A percentile compares a stretch with the other conserved stretches of the same genome.
Evolutionary conservation across 805 yeast species (phyloP).

Genomic region (Monosporozyma siamensis): DNA sequence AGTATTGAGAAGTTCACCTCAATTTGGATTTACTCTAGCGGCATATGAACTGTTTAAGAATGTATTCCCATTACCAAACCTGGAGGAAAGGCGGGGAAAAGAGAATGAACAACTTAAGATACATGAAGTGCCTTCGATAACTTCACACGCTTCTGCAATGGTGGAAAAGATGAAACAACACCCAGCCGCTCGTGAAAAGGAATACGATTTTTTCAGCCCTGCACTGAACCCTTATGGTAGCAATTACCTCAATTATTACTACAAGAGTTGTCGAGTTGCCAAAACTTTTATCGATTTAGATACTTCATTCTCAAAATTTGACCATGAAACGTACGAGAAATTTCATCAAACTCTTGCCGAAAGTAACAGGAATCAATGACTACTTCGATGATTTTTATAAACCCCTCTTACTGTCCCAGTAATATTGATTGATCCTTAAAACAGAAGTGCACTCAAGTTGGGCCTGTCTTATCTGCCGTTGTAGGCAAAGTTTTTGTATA

Average conservation of each 20-base stretch:
- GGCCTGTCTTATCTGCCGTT: no score
- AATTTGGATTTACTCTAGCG: conserved; percentile 96
- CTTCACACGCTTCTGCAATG: conserved; percentile 17
- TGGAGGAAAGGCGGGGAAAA: not conserved
- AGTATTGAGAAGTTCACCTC: conserved; percentile 91
- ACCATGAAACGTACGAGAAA: conserved; percentile 38
- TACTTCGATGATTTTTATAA: no score
- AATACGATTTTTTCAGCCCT: conserved; percentile 21
- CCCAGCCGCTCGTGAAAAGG: conserved; percentile 11
- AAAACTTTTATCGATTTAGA: conserved; percentile 55
- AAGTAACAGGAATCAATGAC: not conserved
- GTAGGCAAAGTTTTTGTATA: no score
- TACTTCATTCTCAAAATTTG: conserved; percentile 49
- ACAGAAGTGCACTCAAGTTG: no score
- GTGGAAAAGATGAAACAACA: conserved; percentile 8
- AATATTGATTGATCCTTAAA: no score
- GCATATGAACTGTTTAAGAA: conserved; percentile 83
- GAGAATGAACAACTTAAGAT: not conserved
- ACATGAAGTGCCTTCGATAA: conserved; percentile 19
- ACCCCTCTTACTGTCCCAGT: no score
- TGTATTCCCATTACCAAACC: conserved; percentile 9
- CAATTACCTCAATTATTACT: conserved; percentile 37
- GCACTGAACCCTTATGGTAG: conserved; percentile 29
- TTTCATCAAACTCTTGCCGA: conserved; percentile 20
- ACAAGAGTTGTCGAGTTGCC: conserved; percentile 52